phyloP scores from a whole-genome alignment of 306 rosid genomes.

The Delonix regia region DNA sequence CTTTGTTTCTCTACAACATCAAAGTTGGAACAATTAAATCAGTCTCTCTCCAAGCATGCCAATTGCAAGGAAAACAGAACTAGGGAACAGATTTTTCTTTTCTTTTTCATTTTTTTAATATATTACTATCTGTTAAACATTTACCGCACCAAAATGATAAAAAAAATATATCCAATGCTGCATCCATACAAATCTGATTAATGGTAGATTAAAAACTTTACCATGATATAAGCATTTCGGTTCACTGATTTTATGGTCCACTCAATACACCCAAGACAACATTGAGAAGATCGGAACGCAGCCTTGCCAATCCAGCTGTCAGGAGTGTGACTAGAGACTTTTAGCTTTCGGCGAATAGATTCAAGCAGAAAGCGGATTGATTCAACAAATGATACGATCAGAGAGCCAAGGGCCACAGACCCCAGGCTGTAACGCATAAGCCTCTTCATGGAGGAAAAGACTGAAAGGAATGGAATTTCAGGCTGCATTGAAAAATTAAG shows the following conservation, averaged over 20 bases:
- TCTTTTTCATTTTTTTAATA: neutral
- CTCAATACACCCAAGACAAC: conserved; percentile 73
- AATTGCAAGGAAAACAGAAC: neutral
- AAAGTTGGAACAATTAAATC: neutral
- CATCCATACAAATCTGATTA: conserved; percentile 15
- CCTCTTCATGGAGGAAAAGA: conserved; percentile 88
- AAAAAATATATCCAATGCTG: conserved; percentile 8
- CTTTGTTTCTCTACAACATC: neutral
- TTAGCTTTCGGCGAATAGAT: conserved; percentile 84
- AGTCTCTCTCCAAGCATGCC: neutral
- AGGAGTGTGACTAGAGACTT: conserved; percentile 59
- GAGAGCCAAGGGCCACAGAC: conserved; percentile 92
- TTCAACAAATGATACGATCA: conserved; percentile 85
- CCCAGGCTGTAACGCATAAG: conserved; percentile 84
- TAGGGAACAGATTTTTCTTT: neutral
- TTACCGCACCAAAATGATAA: conserved; percentile 25
- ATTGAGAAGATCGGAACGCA: conserved; percentile 58
- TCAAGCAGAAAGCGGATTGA: conserved; percentile 89
- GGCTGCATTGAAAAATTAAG: conserved; percentile 60
- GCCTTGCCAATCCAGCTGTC: conserved; percentile 69
- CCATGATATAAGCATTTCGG: conserved; percentile 97
- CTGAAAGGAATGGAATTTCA: conserved; percentile 91
- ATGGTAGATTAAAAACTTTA: conserved; percentile 39
- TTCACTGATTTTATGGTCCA: conserved; percentile 93
- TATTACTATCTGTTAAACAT: neutral